Percentiles rank a stretch among this genome's conserved stretches.
phyloP scores from a whole-genome alignment of 2,329 filamentous ascomycete species.

The Aspergillus udagawae region DNA sequence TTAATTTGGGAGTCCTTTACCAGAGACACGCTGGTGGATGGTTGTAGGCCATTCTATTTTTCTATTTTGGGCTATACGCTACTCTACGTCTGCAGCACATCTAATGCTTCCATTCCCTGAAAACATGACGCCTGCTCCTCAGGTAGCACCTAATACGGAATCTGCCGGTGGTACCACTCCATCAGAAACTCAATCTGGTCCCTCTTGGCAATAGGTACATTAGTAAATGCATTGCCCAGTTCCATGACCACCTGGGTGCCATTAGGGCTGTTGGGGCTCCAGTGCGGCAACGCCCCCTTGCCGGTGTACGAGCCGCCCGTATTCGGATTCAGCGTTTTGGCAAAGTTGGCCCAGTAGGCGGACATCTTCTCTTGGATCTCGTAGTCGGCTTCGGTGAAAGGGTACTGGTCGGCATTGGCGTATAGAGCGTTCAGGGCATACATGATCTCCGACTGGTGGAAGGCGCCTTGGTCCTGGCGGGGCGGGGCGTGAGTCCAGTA shows the following conservation, averaged over 20 bases:
- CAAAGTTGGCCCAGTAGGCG: conserved; percentile 34
- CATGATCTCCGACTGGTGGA: conserved; percentile 38
- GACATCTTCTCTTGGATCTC: conserved; percentile 22
- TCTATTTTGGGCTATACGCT: too few relatives aligned
- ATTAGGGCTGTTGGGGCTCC: conserved; percentile 18
- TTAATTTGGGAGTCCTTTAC: too few relatives aligned
- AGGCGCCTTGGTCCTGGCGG: conserved; percentile 32
- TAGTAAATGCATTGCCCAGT: conserved; percentile 16
- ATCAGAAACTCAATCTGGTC: conserved; percentile 18
- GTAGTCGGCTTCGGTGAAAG: conserved; percentile 8
- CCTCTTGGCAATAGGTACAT: conserved; percentile 18
- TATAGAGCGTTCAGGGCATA: conserved; percentile 38
- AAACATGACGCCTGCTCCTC: too few relatives aligned
- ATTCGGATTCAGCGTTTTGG: conserved; percentile 29
- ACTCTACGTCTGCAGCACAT: background rate
- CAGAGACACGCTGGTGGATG: too few relatives aligned
- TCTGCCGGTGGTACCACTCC: conserved; percentile 20
- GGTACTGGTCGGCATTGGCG: conserved; percentile 18
- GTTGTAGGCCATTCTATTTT: too few relatives aligned
- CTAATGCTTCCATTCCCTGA: too few relatives aligned
- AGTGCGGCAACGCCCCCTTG: conserved; percentile 13
- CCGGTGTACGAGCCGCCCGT: conserved; percentile 15
- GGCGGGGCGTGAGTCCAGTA: conserved; percentile 37
- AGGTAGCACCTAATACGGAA: background rate
- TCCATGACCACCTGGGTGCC: conserved; percentile 20